Conservation (phyloP, 2,329 filamentous ascomycete species). For the Aspergillus sergii region DNA sequence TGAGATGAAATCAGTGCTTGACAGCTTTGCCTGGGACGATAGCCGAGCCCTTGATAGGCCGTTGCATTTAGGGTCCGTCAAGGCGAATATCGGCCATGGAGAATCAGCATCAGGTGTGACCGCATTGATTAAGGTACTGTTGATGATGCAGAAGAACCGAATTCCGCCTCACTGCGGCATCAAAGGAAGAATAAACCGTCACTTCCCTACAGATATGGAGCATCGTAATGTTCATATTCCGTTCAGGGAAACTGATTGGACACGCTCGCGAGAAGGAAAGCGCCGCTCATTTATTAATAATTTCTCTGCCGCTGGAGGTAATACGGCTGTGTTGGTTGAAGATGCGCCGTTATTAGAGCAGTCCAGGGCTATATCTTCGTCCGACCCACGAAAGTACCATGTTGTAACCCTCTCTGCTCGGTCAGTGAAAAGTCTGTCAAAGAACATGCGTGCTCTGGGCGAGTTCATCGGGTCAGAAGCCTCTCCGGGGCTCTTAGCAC, state of each 20-base stretch:
- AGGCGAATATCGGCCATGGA: slow-evolving; percentile 66
- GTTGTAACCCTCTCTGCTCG: slow-evolving; percentile 60
- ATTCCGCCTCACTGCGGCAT: slow-evolving; percentile 37
- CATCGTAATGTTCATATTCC: not conserved
- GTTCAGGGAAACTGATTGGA: not conserved
- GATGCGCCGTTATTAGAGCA: slow-evolving; percentile 52
- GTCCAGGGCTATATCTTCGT: slow-evolving; percentile 25
- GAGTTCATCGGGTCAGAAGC: slow-evolving; percentile 1
- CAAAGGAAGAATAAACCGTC: not conserved
- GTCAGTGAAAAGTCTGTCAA: slow-evolving; percentile 43
- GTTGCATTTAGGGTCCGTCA: slow-evolving; percentile 63
- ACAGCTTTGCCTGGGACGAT: slow-evolving; percentile 59
- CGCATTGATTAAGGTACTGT: slow-evolving; percentile 37
- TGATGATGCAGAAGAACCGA: slow-evolving; percentile 41
- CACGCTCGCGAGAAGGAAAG: slow-evolving; percentile 31
- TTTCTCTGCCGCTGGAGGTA: slow-evolving; percentile 71
- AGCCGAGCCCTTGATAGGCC: slow-evolving; percentile 27
- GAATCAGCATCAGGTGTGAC: slow-evolving; percentile 62
- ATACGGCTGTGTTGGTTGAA: slow-evolving; percentile 68
- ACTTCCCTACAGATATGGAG: not conserved
- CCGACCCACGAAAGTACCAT: slow-evolving; percentile 60
- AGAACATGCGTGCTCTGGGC: slow-evolving; percentile 60
- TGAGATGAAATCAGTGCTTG: slow-evolving; percentile 77
- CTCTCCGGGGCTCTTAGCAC: slow-evolving; percentile 22
- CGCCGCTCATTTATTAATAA: slow-evolving; percentile 58